A percentile compares a stretch with the other conserved stretches of the same genome.
These are phyloP conservation scores for Coemansia sp. DNA, from an alignment of 192 early-diverging fungal genomes.

Conservation along the genomic window DNA sequence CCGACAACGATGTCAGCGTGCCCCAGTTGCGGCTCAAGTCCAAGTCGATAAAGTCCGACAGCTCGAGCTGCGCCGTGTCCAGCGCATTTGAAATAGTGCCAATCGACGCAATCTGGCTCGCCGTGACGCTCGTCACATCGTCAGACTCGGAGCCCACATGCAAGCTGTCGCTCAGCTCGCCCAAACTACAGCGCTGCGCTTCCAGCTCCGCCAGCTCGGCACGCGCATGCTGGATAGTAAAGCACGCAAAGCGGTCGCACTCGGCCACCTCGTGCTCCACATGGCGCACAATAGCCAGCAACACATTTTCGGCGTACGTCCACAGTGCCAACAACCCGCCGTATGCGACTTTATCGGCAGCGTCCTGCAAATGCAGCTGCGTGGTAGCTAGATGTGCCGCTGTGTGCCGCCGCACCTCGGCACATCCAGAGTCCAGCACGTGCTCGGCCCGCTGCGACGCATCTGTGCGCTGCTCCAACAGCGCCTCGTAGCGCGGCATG, in stretches of 20 bases:
- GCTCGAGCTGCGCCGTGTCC: slow-evolving; percentile 51
- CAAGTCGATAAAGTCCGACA: slow-evolving; percentile 62
- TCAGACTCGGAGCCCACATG: slow-evolving; percentile 16
- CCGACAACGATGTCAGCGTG: slow-evolving; percentile 58
- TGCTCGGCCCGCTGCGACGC: slow-evolving; percentile 65
- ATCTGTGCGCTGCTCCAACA: slow-evolving; percentile 71
- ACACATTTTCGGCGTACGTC: slow-evolving; percentile 83
- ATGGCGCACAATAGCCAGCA: slow-evolving; percentile 65
- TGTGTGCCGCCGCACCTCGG: slow-evolving; percentile 57
- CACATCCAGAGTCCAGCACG: slow-evolving; percentile 61
- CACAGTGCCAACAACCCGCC: slow-evolving; percentile 79
- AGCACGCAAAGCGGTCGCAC: slow-evolving; percentile 60
- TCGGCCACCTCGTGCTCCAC: slow-evolving; percentile 63
- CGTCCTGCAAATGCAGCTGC: slow-evolving; percentile 67
- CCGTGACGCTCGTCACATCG: slow-evolving; percentile 48
- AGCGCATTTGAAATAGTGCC: slow-evolving; percentile 55
- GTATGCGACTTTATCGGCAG: slow-evolving; percentile 71
- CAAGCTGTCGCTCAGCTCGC: neutral
- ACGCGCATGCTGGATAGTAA: slow-evolving; percentile 47
- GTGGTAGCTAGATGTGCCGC: slow-evolving; percentile 53
- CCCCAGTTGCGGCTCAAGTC: slow-evolving; percentile 63
- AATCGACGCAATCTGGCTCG: slow-evolving; percentile 55
- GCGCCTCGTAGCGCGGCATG: slow-evolving; percentile 72
- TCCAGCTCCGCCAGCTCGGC: slow-evolving; percentile 33
- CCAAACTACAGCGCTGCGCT: slow-evolving; percentile 33